Conservation (phyloP, 129 eudicot species). For the Flaveria ramosissima region DNA sequence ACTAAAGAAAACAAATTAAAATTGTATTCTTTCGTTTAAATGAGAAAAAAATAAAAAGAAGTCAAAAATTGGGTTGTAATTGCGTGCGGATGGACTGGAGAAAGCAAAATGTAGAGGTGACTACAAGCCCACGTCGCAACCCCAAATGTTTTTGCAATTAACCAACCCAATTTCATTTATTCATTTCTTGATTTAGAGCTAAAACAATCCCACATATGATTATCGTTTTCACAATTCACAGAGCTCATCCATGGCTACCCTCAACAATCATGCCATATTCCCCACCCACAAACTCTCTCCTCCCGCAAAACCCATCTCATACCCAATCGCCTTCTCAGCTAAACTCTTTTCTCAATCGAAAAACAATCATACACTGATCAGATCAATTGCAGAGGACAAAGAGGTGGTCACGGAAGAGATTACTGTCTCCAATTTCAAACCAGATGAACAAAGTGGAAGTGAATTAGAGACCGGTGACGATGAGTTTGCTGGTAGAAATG, state of each 20-base stretch:
- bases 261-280: constrained; percentile 22
- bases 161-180: neutral
- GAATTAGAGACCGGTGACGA: neutral
- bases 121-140: constrained; percentile 23
- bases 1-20: constrained; percentile 4
- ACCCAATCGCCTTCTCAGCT: constrained; percentile 17
- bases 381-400: constrained; percentile 49
- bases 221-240: neutral
- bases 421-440: constrained; percentile 13
- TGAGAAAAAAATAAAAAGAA: constrained; percentile 7
- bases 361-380: constrained; percentile 14
- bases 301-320: constrained; percentile 21
- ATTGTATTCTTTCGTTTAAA: neutral
- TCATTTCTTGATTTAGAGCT: neutral
- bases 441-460: constrained; percentile 28
- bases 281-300: constrained; percentile 21
- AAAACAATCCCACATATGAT: neutral
- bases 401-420: constrained; percentile 38
- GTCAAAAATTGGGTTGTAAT: constrained; percentile 17
- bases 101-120: constrained; percentile 6
- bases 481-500: neutral
- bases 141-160: constrained; percentile 8
- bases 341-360: constrained; percentile 24
- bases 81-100: neutral
- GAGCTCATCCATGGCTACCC: constrained; percentile 40